These are phyloP conservation scores for Pilatotrama ljubarskyi DNA, from an alignment of 768 basidiomycete species.

Conservation along the genomic window DNA sequence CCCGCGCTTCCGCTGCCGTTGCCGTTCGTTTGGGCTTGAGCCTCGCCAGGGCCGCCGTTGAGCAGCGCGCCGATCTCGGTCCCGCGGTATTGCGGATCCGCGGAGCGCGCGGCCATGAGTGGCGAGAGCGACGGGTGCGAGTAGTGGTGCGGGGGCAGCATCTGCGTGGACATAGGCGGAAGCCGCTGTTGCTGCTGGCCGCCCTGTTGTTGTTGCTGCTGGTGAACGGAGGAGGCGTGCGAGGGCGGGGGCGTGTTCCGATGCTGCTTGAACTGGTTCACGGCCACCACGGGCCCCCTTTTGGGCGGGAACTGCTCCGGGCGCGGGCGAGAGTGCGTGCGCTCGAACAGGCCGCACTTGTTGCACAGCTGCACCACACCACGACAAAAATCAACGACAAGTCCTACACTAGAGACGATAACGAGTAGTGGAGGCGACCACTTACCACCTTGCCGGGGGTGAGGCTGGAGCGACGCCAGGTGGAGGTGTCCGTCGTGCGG, in stretches of 20 bases:
- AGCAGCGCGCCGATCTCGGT: constrained; percentile 53
- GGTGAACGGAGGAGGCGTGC: constrained; percentile 35
- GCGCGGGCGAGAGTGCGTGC: constrained; percentile 75
- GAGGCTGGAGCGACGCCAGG: constrained; percentile 76
- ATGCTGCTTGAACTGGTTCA: constrained; percentile 44
- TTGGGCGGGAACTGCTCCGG: constrained; percentile 84
- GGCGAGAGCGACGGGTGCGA: constrained; percentile 56
- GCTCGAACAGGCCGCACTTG: constrained; percentile 81
- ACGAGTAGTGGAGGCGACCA: background rate
- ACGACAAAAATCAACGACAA: background rate
- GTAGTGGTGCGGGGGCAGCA: constrained; percentile 50
- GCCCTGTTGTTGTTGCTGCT: constrained; percentile 2
- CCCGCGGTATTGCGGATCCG: constrained; percentile 24
- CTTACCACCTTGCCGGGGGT: constrained; percentile 77
- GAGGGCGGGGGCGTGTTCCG: constrained; percentile 46
- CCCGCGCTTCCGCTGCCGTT: background rate
- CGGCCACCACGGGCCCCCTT: constrained; percentile 62
- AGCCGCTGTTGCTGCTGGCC: constrained; percentile 24
- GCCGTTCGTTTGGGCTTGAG: background rate
- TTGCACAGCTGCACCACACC: constrained; percentile 40
- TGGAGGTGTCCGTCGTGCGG: constrained; percentile 81
- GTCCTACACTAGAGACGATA: background rate
- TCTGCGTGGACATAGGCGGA: constrained; percentile 43
- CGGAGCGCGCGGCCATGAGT: constrained; percentile 28
- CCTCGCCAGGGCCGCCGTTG: constrained; percentile 25